Conservation (phyloP, 1,139 yeast genomes). For the Pichia sp. region DNA sequence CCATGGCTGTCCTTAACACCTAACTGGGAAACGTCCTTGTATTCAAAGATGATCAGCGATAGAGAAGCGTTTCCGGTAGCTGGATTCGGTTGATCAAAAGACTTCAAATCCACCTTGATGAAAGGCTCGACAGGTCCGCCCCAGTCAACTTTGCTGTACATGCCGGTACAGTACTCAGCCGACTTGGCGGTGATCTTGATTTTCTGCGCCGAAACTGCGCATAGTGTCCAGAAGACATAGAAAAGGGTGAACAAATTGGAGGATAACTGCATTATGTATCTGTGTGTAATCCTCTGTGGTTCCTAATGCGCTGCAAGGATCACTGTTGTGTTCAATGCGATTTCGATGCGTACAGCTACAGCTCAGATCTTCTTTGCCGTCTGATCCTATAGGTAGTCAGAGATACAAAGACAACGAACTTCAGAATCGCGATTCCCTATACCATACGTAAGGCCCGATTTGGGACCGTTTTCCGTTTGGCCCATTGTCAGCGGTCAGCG, state of each 20-base stretch:
- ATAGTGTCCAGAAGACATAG: constrained; percentile 5
- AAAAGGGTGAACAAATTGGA: neutral
- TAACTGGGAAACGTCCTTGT: constrained; percentile 61
- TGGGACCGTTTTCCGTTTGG: too few relatives aligned
- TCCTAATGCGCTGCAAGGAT: too few relatives aligned
- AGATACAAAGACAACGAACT: too few relatives aligned
- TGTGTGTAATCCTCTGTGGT: too few relatives aligned
- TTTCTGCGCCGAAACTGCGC: constrained; percentile 23
- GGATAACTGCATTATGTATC: constrained; percentile 5
- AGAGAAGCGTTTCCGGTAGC: constrained; percentile 36
- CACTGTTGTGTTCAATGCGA: too few relatives aligned
- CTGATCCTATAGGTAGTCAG: too few relatives aligned
- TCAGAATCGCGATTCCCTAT: too few relatives aligned
- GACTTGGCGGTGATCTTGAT: constrained; percentile 35
- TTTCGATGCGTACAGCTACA: too few relatives aligned
- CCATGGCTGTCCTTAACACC: constrained; percentile 43
- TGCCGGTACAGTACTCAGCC: constrained; percentile 79
- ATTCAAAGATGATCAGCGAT: constrained; percentile 74
- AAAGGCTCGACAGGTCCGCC: constrained; percentile 67
- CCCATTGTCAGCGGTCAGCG: too few relatives aligned
- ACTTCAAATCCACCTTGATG: constrained; percentile 33
- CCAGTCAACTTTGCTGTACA: constrained; percentile 85
- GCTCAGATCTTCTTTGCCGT: too few relatives aligned
- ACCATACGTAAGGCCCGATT: too few relatives aligned
- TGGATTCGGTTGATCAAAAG: constrained; percentile 27